These are phyloP conservation scores for Arachis hypogaea DNA, from an alignment of 306 rosid genomes.

Conservation along the genomic window DNA sequence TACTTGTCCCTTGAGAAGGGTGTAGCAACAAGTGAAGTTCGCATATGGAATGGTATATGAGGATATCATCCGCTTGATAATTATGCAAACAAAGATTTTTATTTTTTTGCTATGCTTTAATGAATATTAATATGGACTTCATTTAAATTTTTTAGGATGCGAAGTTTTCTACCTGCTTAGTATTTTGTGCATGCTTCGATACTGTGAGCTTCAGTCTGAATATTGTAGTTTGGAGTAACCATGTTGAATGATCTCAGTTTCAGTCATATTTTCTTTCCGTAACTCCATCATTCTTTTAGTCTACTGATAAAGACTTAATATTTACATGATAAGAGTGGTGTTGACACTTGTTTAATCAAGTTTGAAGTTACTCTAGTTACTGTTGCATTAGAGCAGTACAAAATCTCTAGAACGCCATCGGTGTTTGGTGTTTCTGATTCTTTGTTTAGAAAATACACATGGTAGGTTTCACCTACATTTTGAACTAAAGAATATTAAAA, in stretches of 20 bases:
- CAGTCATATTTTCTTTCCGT: conserved; percentile 18
- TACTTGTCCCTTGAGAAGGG: neutral
- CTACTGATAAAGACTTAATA: neutral
- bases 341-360: conserved; percentile 22
- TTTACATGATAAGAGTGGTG: conserved; percentile 14
- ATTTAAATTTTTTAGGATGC: neutral
- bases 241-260: conserved; percentile 20
- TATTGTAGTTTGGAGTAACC: conserved; percentile 9
- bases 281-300: conserved; percentile 24
- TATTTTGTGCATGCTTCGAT: conserved; percentile 13
- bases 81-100: conserved; percentile 1
- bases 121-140: conserved; percentile 2
- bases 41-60: conserved; percentile 19
- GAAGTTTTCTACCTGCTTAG: neutral
- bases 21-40: neutral
- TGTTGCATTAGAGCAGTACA: conserved; percentile 11
- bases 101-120: conserved; percentile 14
- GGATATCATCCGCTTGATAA: conserved; percentile 6
- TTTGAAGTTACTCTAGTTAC: conserved; percentile 27
- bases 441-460: neutral
- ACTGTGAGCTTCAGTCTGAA: neutral
- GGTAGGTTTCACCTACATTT: neutral
- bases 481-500: conserved; percentile 13
- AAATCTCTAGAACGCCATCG: conserved; percentile 15
- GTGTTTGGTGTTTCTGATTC: conserved; percentile 1